Evolutionary conservation across 345 rosid genomes (phyloP).

Genomic region (Microthlaspi erraticum): DNA sequence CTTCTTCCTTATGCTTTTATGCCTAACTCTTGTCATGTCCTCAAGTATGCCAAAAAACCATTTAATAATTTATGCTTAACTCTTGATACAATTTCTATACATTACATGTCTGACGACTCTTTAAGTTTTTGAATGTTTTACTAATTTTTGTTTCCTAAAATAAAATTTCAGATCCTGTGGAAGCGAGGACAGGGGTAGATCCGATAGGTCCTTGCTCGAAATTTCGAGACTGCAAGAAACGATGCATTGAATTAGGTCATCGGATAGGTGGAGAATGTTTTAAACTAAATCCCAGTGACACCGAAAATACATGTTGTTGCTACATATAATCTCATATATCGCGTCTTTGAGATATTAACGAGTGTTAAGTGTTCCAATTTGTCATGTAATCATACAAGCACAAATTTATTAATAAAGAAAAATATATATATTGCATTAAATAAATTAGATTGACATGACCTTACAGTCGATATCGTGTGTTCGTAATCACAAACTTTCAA

Average conservation of each 20-base stretch:
- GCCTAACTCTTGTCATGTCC: constrained; percentile 2
- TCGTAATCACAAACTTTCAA: too few species aligned
- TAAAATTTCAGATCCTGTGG: constrained; percentile 13
- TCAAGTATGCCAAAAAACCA: constrained; percentile 23
- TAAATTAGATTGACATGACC: too few species aligned
- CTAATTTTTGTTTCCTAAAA: neutral
- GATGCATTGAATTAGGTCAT: neutral
- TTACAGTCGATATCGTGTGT: too few species aligned
- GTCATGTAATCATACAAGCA: too few species aligned
- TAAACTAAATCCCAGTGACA: neutral
- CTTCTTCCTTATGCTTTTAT: constrained; percentile 9
- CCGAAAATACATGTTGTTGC: neutral
- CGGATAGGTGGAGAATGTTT: neutral
- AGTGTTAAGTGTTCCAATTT: too few species aligned
- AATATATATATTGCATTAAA: too few species aligned
- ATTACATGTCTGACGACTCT: neutral
- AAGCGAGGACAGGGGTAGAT: neutral
- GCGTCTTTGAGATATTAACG: neutral
- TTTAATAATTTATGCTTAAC: neutral
- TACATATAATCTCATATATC: neutral
- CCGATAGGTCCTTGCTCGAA: constrained; percentile 5
- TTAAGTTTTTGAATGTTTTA: neutral
- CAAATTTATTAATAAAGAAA: too few species aligned
- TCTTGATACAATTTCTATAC: too few species aligned
- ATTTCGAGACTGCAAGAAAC: neutral